phyloP scores from a whole-genome alignment of 345 rosid species.

The Sonneratia caseolaris region DNA sequence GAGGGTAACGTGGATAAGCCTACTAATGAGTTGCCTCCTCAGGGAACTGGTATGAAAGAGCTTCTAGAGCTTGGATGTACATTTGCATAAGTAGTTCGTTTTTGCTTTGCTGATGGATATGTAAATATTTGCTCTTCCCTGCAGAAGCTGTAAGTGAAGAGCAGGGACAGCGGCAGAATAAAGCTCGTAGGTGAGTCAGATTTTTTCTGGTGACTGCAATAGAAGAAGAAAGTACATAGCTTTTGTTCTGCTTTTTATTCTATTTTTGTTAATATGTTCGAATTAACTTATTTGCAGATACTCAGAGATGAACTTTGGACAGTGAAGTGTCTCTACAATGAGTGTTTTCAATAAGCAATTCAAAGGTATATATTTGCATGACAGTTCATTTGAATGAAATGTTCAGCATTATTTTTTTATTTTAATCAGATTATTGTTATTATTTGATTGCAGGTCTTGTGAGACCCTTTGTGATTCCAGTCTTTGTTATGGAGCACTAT shows the following conservation, averaged over 20 bases:
- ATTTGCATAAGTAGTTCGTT: not conserved
- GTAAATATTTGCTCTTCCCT: not conserved
- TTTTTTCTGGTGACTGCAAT: not conserved
- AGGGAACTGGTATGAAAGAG: slow-evolving; percentile 40
- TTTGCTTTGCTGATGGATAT: not conserved
- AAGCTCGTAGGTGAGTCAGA: slow-evolving; percentile 16
- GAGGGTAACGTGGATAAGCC: slow-evolving; percentile 33
- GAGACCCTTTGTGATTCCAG: slow-evolving; percentile 57
- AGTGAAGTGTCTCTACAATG: slow-evolving; percentile 34
- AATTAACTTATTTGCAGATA: slow-evolving; percentile 12
- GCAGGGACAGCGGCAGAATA: slow-evolving; percentile 34
- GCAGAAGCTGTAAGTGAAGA: slow-evolving; percentile 50
- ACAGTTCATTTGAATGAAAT: not conserved
- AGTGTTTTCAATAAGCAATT: slow-evolving; percentile 27
- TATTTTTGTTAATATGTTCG: not conserved
- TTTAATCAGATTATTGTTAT: slow-evolving; percentile 12
- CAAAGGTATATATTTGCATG: slow-evolving; percentile 26
- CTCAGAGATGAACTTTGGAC: slow-evolving; percentile 71
- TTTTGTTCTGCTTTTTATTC: not conserved
- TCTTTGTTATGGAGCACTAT: slow-evolving; percentile 42
- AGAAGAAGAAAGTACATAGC: not conserved
- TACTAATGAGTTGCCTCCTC: slow-evolving; percentile 40
- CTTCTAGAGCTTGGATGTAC: slow-evolving; percentile 2
- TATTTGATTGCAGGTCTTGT: slow-evolving; percentile 37
- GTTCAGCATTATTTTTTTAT: not conserved